Base-by-base conservation (phyloP, 2,329 filamentous ascomycete genomes). In the Phialophora chinensis region DNA sequence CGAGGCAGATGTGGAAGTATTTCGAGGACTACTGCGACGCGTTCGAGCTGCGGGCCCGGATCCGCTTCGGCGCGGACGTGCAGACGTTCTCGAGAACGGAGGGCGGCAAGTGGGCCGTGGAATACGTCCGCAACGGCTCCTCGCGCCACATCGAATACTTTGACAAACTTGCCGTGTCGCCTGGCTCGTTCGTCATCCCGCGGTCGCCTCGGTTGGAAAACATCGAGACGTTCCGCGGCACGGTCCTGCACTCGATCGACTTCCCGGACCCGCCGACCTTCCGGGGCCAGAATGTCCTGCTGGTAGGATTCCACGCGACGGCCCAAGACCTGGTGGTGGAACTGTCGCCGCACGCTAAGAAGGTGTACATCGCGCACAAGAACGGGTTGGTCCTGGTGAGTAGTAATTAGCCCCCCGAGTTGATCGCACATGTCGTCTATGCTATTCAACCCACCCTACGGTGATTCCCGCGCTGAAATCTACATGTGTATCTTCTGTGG, bases 11-110 rank as follows among this genome's bases (percentile, higher is more conserved):
- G 42, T 76, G 79, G 47, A 74, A 78, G 57, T 83, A 79, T 65
- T 74, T 82, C 70, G 75, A 81, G 62, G 72, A 68, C 7, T 83
- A 81, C 62, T 78, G 78, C n/a, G 72, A 73, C 6, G 74, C 79
- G 44, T 81, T 80, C 53, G 73, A 76, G n/a, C 69, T 81, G 20
- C 66, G 76, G 31, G 72, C 74, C 5, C 69, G 79, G 53, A 73
- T 80, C 17, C 67, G 75, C 0, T 76, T 81, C 58, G 73, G 74
- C 31, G 74, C 76, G 11, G 73, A 67, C 4, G 73, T 80, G 2
- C 73, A 72, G 35, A 68, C 71, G 11, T 74, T 78, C 3, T 65
- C 66, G 10, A 68, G 78, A 11, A 71, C 74, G 5, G 72, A 75
- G 14, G 74, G 73, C 12, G 74, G 73, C 3, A 74, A 74, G 63